Conservation (phyloP, 257 asterid genomes). For the Solanum chilense region DNA sequence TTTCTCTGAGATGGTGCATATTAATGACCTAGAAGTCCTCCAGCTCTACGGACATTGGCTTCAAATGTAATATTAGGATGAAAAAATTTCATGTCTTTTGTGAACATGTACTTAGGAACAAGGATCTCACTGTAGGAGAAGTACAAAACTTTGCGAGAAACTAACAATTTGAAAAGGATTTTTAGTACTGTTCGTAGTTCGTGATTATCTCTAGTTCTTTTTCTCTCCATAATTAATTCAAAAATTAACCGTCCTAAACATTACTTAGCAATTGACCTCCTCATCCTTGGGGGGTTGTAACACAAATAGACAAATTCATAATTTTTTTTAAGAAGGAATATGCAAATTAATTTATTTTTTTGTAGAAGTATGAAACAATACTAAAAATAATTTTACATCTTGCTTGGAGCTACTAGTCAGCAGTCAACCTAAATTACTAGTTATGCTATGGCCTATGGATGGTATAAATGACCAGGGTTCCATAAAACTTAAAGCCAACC, state of each 20-base stretch:
- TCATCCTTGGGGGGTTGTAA: background rate
- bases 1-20: background rate
- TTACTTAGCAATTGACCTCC: background rate
- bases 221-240: background rate
- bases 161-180: background rate
- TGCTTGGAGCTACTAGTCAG: background rate
- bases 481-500: background rate
- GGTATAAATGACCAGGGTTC: background rate
- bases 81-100: background rate
- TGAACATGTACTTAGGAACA: background rate
- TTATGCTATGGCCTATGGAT: background rate
- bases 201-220: background rate
- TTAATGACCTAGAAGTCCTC: background rate
- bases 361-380: background rate
- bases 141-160: background rate
- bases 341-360: background rate
- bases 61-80: background rate
- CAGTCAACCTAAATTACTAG: background rate
- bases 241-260: background rate
- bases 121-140: background rate
- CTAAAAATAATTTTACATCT: background rate
- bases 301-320: background rate
- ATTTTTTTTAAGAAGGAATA: background rate
- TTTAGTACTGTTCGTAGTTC: background rate
- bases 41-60: background rate